Evolutionary conservation across 768 basidiomycete species (phyloP).

Genomic region (Hericium alpestre): DNA sequence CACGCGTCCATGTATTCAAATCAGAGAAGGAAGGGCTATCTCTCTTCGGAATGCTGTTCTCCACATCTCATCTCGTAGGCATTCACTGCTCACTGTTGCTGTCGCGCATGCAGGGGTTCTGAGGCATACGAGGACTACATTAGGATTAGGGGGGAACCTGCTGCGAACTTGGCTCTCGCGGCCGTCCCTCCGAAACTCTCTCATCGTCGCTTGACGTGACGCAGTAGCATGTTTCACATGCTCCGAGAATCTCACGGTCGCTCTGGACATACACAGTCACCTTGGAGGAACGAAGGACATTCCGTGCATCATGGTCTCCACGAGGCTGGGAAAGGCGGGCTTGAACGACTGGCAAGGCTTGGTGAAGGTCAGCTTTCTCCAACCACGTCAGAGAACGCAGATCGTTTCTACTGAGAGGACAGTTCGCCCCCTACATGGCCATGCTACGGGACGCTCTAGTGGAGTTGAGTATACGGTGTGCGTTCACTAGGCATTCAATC

Average conservation of each 20-base stretch:
- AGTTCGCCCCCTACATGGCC: conserved; percentile 73
- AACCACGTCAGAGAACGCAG: too few relatives aligned
- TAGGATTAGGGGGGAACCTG: conserved; percentile 67
- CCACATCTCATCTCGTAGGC: not conserved
- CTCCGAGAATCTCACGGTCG: conserved; percentile 53
- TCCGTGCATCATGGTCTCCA: conserved; percentile 44
- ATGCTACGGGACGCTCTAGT: conserved; percentile 62
- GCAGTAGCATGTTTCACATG: conserved; percentile 70
- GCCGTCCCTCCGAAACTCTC: conserved; percentile 61
- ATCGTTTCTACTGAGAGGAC: too few relatives aligned
- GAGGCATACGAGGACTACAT: conserved; percentile 63
- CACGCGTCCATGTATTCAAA: conserved; percentile 81
- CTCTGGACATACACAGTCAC: conserved; percentile 46
- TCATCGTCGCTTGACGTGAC: conserved; percentile 67
- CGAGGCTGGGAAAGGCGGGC: conserved; percentile 55
- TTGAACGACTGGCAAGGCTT: conserved; percentile 74
- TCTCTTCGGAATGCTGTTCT: conserved; percentile 56
- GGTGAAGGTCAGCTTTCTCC: conserved; percentile 46
- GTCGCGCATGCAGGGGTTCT: conserved; percentile 41
- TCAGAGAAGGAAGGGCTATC: conserved; percentile 86
- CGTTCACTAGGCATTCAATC: conserved; percentile 56
- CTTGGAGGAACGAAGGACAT: conserved; percentile 75
- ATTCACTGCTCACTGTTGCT: too few relatives aligned
- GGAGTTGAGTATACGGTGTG: conserved; percentile 44
- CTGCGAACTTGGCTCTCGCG: conserved; percentile 83